Evolutionary conservation across 2,329 filamentous ascomycete genomes (phyloP), one percentile per base, ranked within the genome.

Genomic region (Didymella pomorum): DNA sequence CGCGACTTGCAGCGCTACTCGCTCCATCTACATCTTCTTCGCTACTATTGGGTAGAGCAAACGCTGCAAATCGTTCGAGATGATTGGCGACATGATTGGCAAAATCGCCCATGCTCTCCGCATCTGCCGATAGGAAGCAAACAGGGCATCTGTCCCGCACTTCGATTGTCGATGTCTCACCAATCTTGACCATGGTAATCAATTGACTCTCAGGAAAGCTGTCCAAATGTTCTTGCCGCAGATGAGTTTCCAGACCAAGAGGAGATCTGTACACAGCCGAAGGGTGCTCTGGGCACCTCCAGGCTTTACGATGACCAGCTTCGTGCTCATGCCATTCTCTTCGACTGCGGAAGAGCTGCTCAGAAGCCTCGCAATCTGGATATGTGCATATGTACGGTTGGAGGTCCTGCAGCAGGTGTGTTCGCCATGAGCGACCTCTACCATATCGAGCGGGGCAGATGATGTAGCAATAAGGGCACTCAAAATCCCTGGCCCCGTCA

Each of bases 371-470:
- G 42, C 75, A 78, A 18, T 72, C 65, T 20, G 53, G 37, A 47
- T 77, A 76, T 2, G 75, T 78, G 50, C 75, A 78, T 1, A 72
- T 45, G 46, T 78, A 78, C 12, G 75, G 75, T 23, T 78, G 75
- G 2, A 78, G 53, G 43, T 78, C 75, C 52, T 76, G 73, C 16
- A 76, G 58, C 14, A 78, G 28, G 61, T 77, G 75, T 0, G 72
- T 73, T 46, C 69, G 70, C 75, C 74, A 77, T 10, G 72, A 49
- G 39, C 73, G 64, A 7, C 68, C 70, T 52, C 64, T 70, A 0
- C 71, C 69, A 31, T 77, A 77, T 51, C 74, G 62, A n/a, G 73
- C 66, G 3, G 75, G 75, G 45, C 75, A 77, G 20, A 77, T 76
- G n/a, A 76, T 71, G 52, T 69, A 77, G 50, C 75, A 77, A 53